Evolutionary conservation across 140 eudicot genomes (phyloP).

Genomic region (Anethum foeniculum): DNA sequence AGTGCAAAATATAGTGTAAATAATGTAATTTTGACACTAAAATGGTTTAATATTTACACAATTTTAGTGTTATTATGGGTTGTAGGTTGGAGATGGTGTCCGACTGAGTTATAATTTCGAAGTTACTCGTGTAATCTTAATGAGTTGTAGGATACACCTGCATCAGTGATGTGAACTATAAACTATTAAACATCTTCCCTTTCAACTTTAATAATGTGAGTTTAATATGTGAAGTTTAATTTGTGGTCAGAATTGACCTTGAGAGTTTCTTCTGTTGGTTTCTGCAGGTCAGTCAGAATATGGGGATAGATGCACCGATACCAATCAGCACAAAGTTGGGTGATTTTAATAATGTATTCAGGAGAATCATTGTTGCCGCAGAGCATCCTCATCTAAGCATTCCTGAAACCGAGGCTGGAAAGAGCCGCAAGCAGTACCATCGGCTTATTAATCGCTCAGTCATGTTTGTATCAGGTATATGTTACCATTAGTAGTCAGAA

Average conservation of each 20-base stretch:
- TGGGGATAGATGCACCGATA: constrained; percentile 96
- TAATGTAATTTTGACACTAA: no score
- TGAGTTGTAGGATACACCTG: not conserved
- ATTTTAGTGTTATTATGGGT: no score
- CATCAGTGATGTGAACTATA: not conserved
- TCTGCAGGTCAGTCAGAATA: constrained; percentile 79
- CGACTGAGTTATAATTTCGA: not conserved
- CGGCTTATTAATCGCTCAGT: constrained; percentile 72
- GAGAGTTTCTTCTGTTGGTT: not conserved
- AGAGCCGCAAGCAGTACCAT: constrained; percentile 71
- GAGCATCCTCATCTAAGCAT: constrained; percentile 96
- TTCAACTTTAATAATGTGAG: not conserved
- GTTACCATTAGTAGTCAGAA: not conserved
- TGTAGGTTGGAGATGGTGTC: no score
- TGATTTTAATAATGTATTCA: constrained; percentile 62
- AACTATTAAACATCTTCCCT: not conserved
- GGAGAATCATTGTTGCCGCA: constrained; percentile 75
- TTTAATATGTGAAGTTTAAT: not conserved
- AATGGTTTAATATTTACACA: no score
- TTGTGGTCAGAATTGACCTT: not conserved
- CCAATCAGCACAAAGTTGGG: constrained; percentile 78
- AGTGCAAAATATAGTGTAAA: no score
- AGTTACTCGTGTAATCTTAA: not conserved
- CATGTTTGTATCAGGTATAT: constrained; percentile 67
- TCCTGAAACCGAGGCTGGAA: constrained; percentile 97